Conservation (phyloP, 768 basidiomycete species). For the Phaeotremella skinneri region DNA sequence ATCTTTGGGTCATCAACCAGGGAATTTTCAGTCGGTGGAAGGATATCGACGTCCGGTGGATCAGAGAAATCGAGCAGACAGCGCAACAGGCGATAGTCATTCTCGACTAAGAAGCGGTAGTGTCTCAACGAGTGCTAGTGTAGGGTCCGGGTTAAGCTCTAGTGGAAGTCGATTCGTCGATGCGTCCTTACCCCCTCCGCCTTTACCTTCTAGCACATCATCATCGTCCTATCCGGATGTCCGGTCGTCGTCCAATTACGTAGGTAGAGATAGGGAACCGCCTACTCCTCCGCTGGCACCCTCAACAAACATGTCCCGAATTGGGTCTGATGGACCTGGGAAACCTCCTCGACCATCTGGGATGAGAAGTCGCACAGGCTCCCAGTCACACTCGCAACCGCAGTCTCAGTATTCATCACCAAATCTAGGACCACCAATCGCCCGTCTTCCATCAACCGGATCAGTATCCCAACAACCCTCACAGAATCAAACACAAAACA, state of each 20-base stretch:
- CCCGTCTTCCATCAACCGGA: neutral
- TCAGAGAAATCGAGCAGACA: neutral
- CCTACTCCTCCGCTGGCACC: neutral
- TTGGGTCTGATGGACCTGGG: neutral
- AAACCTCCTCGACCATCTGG: neutral
- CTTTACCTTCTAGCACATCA: too few relatives aligned
- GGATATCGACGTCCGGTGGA: neutral
- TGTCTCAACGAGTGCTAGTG: constrained; percentile 1
- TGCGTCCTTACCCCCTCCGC: neutral
- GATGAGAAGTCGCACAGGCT: neutral
- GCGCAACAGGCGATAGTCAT: neutral
- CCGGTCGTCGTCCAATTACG: neutral
- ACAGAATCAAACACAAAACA: neutral
- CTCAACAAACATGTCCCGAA: neutral
- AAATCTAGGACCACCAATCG: neutral
- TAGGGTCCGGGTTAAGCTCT: neutral
- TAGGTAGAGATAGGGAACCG: neutral
- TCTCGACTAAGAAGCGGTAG: neutral
- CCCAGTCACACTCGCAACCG: neutral
- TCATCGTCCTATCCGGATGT: neutral
- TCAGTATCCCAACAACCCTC: too few relatives aligned
- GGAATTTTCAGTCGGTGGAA: neutral
- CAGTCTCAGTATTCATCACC: neutral
- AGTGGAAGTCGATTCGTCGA: neutral
- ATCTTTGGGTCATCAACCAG: neutral